These are phyloP conservation scores for Scutellaria barbata DNA, from an alignment of 257 asterid species.

Conservation along the genomic window DNA sequence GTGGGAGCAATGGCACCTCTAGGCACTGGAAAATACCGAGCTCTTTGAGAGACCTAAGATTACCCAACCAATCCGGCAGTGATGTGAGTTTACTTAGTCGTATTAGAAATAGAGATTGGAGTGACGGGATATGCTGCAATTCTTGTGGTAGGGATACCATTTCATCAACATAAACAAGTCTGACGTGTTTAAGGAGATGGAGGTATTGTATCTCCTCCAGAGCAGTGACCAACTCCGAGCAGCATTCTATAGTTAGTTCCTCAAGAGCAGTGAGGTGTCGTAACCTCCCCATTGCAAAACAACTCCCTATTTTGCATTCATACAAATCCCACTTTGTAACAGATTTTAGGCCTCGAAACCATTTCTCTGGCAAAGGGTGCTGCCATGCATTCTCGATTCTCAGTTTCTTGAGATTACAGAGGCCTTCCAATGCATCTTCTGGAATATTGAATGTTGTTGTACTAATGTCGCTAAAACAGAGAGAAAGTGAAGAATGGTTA, in stretches of 20 bases:
- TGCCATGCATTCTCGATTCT: neutral
- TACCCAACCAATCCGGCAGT: conserved; percentile 32
- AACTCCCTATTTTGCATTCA: neutral
- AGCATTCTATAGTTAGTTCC: neutral
- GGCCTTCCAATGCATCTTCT: neutral
- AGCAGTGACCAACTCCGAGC: conserved; percentile 7
- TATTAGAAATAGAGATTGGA: neutral
- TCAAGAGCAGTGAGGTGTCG: conserved; percentile 15
- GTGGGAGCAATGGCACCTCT: neutral
- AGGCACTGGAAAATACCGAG: conserved; percentile 18
- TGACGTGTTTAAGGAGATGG: neutral
- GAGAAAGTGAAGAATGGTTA: too few species aligned
- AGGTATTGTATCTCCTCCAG: conserved; percentile 26
- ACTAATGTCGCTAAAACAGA: too few species aligned
- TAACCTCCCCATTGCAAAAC: neutral
- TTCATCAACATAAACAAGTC: neutral
- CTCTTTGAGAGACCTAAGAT: neutral
- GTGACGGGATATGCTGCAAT: conserved; percentile 11
- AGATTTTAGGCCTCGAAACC: neutral
- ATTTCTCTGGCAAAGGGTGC: neutral
- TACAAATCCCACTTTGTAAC: rapidly evolving
- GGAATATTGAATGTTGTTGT: neutral
- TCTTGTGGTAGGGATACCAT: conserved; percentile 22
- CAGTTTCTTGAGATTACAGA: neutral
- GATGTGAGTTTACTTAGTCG: conserved; percentile 25